Base-by-base conservation (phyloP, 306 rosid species). In the Ormosia emarginata region DNA sequence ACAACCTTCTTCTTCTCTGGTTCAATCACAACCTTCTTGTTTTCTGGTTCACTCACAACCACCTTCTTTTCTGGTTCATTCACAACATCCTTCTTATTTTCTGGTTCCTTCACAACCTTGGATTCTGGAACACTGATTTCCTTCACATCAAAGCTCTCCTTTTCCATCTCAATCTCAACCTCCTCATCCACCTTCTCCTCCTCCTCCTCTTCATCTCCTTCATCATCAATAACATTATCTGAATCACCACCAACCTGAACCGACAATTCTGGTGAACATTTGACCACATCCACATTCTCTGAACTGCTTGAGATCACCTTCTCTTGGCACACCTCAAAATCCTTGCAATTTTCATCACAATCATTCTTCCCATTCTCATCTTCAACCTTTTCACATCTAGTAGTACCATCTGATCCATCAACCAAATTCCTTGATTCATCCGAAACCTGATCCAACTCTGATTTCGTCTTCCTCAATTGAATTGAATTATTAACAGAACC, bases 281-380 rank as follows among this genome's bases (percentile, higher is more conserved):
- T 75, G 77, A 72, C 43, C 49, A 36, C 79, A 30, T 67, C 53
- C 64, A 66, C 84, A 81, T 84, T 83, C 32, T 83, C 75, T 59
- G 70, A 37, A 67, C 62, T 53, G 75, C 71, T 76, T 13, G 88
- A 84, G 49, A 91, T 83, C 47, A 39, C 75, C 70, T 91, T 90
- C 49, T 92, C 97, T 87, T 87, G 57, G 17, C 91, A 92, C 46
- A 88, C 92, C 12, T 77, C 92, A 17, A 85, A 81, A 72, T 89
- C 97, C 69, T 77, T 79, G 69, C 90, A 84, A 57, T 77, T 86
- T 29, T 89, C 90, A 67, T 82, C 92, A 40, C 62, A 66, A 57
- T 11, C 53, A 14, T 79, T 77, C 70, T 81, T 80, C 58, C 7
- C 81, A 66, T 24, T 79, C 82, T 83, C 91, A 74, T 70, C 58